These are phyloP conservation scores for Hydrangea macrophylla DNA, from an alignment of 148 eudicot species.

Conservation along the genomic window DNA sequence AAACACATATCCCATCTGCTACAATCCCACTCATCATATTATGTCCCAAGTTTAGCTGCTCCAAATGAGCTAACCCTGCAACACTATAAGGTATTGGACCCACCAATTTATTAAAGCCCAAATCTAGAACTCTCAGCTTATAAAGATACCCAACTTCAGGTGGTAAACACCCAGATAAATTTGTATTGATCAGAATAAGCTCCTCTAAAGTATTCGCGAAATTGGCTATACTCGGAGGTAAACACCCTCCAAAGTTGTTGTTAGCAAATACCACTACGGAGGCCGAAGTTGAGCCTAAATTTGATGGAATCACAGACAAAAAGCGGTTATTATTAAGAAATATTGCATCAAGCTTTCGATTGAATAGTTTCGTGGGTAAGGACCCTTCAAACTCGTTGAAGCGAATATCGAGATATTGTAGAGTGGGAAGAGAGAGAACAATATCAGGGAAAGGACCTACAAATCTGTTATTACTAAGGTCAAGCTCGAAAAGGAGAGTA, in stretches of 20 bases:
- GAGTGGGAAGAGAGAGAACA: constrained; percentile 49
- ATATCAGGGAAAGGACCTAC: constrained; percentile 68
- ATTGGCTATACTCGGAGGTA: constrained; percentile 60
- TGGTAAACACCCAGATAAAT: constrained; percentile 57
- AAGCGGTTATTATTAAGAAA: constrained; percentile 61
- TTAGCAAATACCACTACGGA: constrained; percentile 65
- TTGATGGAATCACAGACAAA: constrained; percentile 43
- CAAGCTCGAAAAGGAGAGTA: constrained; percentile 53
- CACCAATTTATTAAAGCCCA: constrained; percentile 46
- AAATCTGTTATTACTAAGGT: constrained; percentile 60
- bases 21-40: constrained; percentile 61
- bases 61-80: constrained; percentile 53
- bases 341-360: constrained; percentile 47
- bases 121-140: constrained; percentile 54
- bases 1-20: constrained; percentile 45
- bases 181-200: constrained; percentile 51
- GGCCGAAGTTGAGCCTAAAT: constrained; percentile 39
- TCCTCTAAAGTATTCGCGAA: constrained; percentile 58
- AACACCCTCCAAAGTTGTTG: constrained; percentile 52
- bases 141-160: constrained; percentile 54
- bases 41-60: constrained; percentile 55
- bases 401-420: constrained; percentile 56
- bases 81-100: constrained; percentile 62
- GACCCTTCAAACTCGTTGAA: constrained; percentile 74
- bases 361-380: constrained; percentile 49